Evolutionary conservation across 345 rosid genomes (phyloP).

Genomic region (Aquilaria malaccensis): DNA sequence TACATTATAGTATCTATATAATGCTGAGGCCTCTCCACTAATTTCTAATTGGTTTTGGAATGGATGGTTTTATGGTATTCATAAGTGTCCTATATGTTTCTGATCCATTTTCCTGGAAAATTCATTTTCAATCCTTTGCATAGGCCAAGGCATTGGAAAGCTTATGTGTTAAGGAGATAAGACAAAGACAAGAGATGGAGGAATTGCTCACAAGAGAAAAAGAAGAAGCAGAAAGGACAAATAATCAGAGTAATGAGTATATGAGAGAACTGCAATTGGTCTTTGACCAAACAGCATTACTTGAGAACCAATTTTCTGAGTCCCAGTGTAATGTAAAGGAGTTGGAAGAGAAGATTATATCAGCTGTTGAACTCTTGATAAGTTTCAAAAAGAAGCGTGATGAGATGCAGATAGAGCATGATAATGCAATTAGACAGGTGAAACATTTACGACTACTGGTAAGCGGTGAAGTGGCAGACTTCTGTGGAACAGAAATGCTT

Average conservation of each 20-base stretch:
- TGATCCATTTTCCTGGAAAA: background rate
- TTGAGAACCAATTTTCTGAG: conserved; percentile 45
- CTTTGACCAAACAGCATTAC: conserved; percentile 38
- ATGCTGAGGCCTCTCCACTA: no score
- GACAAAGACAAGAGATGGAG: conserved; percentile 58
- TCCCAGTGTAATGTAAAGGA: conserved; percentile 35
- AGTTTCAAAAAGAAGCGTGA: conserved; percentile 65
- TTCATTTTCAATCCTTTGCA: conserved; percentile 13
- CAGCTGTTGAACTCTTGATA: conserved; percentile 78
- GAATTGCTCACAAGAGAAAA: conserved; percentile 41
- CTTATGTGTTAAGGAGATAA: conserved; percentile 49
- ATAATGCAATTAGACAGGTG: conserved; percentile 40
- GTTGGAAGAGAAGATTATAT: conserved; percentile 72
- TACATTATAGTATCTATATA: no score
- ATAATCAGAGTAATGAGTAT: conserved; percentile 35
- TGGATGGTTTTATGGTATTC: background rate
- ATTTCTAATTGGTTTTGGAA: no score
- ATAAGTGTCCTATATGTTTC: background rate
- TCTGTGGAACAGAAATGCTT: conserved; percentile 46
- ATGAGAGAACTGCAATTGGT: conserved; percentile 43
- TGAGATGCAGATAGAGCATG: conserved; percentile 48
- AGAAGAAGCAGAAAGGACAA: conserved; percentile 37
- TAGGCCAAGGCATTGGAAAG: conserved; percentile 66
- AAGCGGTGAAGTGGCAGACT: conserved; percentile 29
- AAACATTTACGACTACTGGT: conserved; percentile 29